A percentile compares a stretch with the other conserved stretches of the same genome.
Evolutionary conservation across 768 basidiomycete genomes (phyloP).

Genomic region (Tylopilus intermedius): DNA sequence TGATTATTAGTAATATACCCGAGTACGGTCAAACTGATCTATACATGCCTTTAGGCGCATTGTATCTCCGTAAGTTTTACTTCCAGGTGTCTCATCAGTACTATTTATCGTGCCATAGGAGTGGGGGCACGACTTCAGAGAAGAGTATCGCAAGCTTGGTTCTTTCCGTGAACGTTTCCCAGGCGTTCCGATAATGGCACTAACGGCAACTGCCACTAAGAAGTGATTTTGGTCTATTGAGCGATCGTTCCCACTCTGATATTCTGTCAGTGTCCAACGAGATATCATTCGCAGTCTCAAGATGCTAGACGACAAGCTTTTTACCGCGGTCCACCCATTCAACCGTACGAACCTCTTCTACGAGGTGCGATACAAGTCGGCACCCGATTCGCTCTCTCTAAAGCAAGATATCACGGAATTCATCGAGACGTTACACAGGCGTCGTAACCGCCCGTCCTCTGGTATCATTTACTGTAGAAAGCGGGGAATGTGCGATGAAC

Average conservation of each 20-base stretch:
- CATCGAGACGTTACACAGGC: constrained; percentile 56
- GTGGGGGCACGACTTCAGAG: constrained; percentile 82
- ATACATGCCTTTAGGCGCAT: constrained; percentile 52
- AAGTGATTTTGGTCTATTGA: constrained; percentile 33
- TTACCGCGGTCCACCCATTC: constrained; percentile 70
- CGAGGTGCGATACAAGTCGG: constrained; percentile 66
- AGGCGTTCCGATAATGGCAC: constrained; percentile 77
- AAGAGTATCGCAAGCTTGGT: constrained; percentile 69
- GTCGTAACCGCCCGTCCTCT: constrained; percentile 55
- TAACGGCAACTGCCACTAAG: constrained; percentile 79
- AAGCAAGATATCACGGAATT: constrained; percentile 67
- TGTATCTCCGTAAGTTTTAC: constrained; percentile 65
- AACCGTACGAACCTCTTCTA: constrained; percentile 79
- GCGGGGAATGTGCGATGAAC: constrained; percentile 58
- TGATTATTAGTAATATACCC: constrained; percentile 6
- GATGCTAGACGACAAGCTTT: constrained; percentile 53
- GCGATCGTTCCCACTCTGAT: constrained; percentile 3
- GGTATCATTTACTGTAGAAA: constrained; percentile 80
- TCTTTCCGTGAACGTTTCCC: constrained; percentile 61
- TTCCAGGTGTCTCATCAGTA: not conserved
- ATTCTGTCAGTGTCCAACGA: constrained; percentile 52
- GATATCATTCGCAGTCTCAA: constrained; percentile 68
- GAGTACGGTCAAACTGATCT: constrained; percentile 1
- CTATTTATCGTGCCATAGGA: constrained; percentile 42
- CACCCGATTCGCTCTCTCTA: constrained; percentile 45